A percentile compares a stretch with the other conserved stretches of the same genome.
phyloP scores from a whole-genome alignment of 106 monocot genomes.

The Triglochin maritima region DNA sequence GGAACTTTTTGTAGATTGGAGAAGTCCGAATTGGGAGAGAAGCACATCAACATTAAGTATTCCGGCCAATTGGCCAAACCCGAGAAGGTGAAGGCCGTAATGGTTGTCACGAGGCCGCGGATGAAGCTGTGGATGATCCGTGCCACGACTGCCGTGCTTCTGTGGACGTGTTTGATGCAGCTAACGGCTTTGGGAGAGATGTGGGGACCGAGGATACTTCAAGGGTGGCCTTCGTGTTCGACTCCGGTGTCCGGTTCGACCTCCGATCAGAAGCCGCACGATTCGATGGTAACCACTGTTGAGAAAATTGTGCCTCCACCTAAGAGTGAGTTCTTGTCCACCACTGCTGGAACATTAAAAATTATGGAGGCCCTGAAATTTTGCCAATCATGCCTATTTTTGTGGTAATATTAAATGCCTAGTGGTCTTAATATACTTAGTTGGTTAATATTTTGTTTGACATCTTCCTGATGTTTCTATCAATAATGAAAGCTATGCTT shows the following conservation, averaged over 20 bases:
- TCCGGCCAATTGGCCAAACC: slow-evolving; percentile 15
- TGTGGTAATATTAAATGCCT: too few species aligned
- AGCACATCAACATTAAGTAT: slow-evolving; percentile 7
- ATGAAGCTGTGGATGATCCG: slow-evolving; percentile 73
- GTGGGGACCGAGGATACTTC: slow-evolving; percentile 62
- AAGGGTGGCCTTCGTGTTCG: slow-evolving; percentile 68
- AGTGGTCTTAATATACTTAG: not conserved
- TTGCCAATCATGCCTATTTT: too few species aligned
- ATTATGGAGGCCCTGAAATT: too few species aligned
- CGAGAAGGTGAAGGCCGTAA: slow-evolving; percentile 24
- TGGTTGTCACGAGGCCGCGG: slow-evolving; percentile 32
- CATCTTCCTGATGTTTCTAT: not conserved
- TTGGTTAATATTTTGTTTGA: not conserved
- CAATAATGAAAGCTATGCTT: not conserved
- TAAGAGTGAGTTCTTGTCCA: slow-evolving; percentile 13
- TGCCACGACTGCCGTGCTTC: slow-evolving; percentile 46
- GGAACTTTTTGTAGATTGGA: slow-evolving; percentile 8
- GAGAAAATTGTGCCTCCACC: slow-evolving; percentile 13
- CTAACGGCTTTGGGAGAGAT: slow-evolving; percentile 63
- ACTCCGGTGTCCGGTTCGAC: not conserved
- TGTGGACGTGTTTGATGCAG: slow-evolving; percentile 90
- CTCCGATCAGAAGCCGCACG: not conserved
- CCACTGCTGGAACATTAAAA: not conserved
- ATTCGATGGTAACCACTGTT: not conserved
- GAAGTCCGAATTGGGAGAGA: not conserved